Evolutionary conservation across 306 rosid genomes (phyloP).

Genomic region (Lathyrus oleraceus): DNA sequence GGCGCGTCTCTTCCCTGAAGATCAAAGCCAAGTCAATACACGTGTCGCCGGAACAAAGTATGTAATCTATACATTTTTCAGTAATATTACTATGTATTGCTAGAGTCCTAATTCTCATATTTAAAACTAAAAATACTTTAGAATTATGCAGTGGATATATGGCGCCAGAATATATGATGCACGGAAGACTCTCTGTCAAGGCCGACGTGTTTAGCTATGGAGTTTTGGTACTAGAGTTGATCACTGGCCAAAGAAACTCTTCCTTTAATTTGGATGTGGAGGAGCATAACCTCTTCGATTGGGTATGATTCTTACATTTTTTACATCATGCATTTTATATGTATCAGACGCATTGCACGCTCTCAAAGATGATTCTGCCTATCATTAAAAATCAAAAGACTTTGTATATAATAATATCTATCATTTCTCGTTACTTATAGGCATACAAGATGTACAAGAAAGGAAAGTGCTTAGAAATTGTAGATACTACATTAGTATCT

Average conservation of each 20-base stretch:
- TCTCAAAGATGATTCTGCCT: too few species aligned
- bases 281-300: slow-evolving; percentile 41
- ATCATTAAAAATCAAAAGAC: too few species aligned
- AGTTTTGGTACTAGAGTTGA: slow-evolving; percentile 80
- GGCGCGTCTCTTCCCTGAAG: slow-evolving; percentile 99
- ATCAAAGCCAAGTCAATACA: slow-evolving; percentile 84
- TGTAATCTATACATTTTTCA: not conserved
- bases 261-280: slow-evolving; percentile 39
- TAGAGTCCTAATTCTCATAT: not conserved
- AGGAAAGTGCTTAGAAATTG: slow-evolving; percentile 69
- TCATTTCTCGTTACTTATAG: slow-evolving; percentile 35
- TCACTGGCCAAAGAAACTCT: slow-evolving; percentile 68
- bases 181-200: slow-evolving; percentile 69
- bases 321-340: not conserved
- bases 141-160: slow-evolving; percentile 72
- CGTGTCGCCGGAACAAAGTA: slow-evolving; percentile 99
- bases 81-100: not conserved
- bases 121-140: not conserved
- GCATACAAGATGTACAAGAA: slow-evolving; percentile 85
- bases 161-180: slow-evolving; percentile 96
- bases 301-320: slow-evolving; percentile 34
- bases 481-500: slow-evolving; percentile 60
- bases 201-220: slow-evolving; percentile 95
- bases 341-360: too few species aligned
- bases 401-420: too few species aligned